These are phyloP conservation scores for Coemansia umbellata DNA, from an alignment of 192 early-diverging fungal genomes.

Conservation along the genomic window DNA sequence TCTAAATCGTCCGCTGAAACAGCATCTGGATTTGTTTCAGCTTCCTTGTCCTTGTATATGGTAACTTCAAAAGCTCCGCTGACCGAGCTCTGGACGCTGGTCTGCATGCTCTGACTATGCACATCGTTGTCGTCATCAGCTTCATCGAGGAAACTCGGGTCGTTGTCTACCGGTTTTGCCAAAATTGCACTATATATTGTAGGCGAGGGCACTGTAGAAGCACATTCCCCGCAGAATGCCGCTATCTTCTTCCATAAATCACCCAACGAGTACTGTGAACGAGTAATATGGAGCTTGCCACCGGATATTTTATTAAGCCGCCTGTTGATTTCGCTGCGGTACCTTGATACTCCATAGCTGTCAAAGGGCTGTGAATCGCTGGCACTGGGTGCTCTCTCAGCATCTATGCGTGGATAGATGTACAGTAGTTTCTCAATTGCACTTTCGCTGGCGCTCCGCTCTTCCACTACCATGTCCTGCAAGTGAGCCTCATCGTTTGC, in stretches of 20 bases:
- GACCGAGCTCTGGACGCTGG: background rate
- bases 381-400: background rate
- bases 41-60: slow-evolving; percentile 5
- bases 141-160: background rate
- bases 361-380: slow-evolving; percentile 1
- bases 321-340: slow-evolving; percentile 18
- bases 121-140: background rate
- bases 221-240: slow-evolving; percentile 16
- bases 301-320: slow-evolving; percentile 43
- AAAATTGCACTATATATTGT: background rate
- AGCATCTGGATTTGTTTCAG: background rate
- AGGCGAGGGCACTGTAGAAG: background rate
- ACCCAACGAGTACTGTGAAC: slow-evolving; percentile 15
- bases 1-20: background rate
- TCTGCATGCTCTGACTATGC: no score
- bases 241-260: slow-evolving; percentile 8
- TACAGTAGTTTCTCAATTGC: slow-evolving; percentile 16
- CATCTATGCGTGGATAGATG: background rate
- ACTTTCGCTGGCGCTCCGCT: slow-evolving; percentile 11
- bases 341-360: background rate
- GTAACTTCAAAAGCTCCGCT: slow-evolving; percentile 29
- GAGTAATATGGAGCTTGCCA: slow-evolving; percentile 21
- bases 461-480: slow-evolving; percentile 21
- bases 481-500: slow-evolving; percentile 33
- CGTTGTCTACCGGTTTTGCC: slow-evolving; percentile 1